Conservation (phyloP, 495 filamentous ascomycete species). For the Talaromyces adpressus region DNA sequence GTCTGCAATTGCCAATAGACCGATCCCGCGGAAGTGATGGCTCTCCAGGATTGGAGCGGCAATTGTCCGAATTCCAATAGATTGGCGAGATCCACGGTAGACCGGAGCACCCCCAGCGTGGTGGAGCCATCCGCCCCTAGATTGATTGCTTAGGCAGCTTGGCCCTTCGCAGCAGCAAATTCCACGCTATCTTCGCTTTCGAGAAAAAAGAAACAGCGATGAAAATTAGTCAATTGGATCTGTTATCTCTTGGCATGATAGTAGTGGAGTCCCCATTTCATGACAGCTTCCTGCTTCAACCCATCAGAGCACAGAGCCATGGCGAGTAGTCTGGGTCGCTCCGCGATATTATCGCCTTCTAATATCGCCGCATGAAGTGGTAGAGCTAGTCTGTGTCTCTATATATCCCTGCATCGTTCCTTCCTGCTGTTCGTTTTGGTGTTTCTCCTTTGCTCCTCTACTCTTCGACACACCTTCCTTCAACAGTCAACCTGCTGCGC, state of each 20-base stretch:
- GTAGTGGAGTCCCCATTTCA: not conserved
- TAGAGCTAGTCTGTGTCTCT: not conserved
- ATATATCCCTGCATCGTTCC: not conserved
- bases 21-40: slow-evolving; percentile 1
- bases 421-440: not conserved
- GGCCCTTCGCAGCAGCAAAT: not conserved
- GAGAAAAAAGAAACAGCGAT: slow-evolving; percentile 3
- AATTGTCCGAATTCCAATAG: not conserved
- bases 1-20: not conserved
- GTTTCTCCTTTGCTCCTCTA: not conserved
- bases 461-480: not conserved
- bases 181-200: slow-evolving; percentile 2
- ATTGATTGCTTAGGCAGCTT: no score
- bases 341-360: slow-evolving; percentile 1
- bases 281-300: not conserved
- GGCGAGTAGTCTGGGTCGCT: not conserved
- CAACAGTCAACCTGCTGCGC: slow-evolving; percentile 3
- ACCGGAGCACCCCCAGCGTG: not conserved
- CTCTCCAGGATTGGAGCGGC: not conserved
- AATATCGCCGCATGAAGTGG: not conserved
- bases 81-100: not conserved
- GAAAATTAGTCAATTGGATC: not conserved
- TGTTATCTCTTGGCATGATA: slow-evolving; percentile 10
- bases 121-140: not conserved
- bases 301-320: not conserved